Percentiles rank a stretch among this genome's conserved stretches.
Conservation (phyloP, 306 rosid genomes). For the Quercus gilva region DNA sequence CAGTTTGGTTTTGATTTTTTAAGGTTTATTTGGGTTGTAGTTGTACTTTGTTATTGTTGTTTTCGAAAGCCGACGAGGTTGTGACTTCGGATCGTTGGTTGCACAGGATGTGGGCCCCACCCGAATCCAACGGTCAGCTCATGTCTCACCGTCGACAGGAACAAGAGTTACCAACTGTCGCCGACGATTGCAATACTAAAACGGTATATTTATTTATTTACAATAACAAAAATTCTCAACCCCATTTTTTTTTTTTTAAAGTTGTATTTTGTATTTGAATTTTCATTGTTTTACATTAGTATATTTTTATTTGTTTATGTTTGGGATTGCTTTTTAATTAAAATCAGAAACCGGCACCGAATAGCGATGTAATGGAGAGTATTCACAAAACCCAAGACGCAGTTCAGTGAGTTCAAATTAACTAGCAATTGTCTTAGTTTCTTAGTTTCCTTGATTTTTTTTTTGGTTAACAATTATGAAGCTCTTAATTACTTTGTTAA, state of each 20-base stretch:
- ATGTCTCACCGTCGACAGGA: conserved; percentile 56
- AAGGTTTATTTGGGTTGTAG: too few relatives aligned
- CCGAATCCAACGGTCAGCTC: conserved; percentile 63
- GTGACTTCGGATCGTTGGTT: background rate
- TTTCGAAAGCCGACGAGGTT: background rate
- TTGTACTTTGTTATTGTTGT: conserved; percentile 10
- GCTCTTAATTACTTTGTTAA: conserved; percentile 4
- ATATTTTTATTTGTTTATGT: background rate
- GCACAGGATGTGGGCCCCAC: conserved; percentile 65
- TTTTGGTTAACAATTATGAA: conserved; percentile 8
- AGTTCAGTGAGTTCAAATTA: conserved; percentile 65
- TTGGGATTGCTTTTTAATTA: conserved; percentile 1
- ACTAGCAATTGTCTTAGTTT: conserved; percentile 7
- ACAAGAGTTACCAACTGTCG: conserved; percentile 65
- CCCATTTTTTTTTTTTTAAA: background rate
- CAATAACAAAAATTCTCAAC: background rate
- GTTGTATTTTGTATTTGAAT: background rate
- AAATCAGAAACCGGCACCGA: conserved; percentile 48
- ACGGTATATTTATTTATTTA: conserved; percentile 32
- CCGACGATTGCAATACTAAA: conserved; percentile 59
- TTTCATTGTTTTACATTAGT: background rate
- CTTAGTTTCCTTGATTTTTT: conserved; percentile 20
- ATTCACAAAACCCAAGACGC: conserved; percentile 83
- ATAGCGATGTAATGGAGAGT: conserved; percentile 52
- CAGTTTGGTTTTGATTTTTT: too few relatives aligned